Evolutionary conservation across 2,329 filamentous ascomycete species (phyloP).

Genomic region (Aspergillus uvarum): DNA sequence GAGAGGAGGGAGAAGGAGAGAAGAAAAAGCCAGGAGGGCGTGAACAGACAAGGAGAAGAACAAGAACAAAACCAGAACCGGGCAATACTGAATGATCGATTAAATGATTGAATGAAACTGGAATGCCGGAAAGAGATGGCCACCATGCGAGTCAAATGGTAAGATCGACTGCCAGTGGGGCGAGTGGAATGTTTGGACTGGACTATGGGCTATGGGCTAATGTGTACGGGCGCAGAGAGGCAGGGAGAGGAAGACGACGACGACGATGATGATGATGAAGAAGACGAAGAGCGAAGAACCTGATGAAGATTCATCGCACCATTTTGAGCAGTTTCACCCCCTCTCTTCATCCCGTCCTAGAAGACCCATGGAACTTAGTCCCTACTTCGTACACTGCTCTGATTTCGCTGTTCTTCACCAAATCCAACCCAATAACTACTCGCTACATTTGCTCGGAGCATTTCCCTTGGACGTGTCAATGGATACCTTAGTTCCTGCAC

Average conservation of each 20-base stretch:
- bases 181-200: conserved; percentile 1
- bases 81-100: conserved; percentile 2
- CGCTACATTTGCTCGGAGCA: neutral
- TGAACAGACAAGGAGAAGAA: neutral
- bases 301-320: neutral
- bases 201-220: neutral
- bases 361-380: neutral
- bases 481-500: neutral
- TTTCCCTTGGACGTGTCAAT: neutral
- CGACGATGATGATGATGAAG: neutral
- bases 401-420: too few species aligned
- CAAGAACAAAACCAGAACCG: neutral
- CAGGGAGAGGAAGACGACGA: neutral
- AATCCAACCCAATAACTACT: too few species aligned
- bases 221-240: neutral
- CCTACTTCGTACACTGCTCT: neutral
- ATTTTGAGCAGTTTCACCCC: neutral
- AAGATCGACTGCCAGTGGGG: conserved; percentile 8
- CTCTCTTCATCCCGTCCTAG: neutral
- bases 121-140: conserved; percentile 11
- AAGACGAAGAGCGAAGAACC: neutral
- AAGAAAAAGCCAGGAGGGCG: neutral
- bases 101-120: neutral
- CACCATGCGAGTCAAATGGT: conserved; percentile 16
- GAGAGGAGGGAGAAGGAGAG: neutral